Conservation (phyloP, 2,329 filamentous ascomycete genomes). For the Calonectria hawksworthii region DNA sequence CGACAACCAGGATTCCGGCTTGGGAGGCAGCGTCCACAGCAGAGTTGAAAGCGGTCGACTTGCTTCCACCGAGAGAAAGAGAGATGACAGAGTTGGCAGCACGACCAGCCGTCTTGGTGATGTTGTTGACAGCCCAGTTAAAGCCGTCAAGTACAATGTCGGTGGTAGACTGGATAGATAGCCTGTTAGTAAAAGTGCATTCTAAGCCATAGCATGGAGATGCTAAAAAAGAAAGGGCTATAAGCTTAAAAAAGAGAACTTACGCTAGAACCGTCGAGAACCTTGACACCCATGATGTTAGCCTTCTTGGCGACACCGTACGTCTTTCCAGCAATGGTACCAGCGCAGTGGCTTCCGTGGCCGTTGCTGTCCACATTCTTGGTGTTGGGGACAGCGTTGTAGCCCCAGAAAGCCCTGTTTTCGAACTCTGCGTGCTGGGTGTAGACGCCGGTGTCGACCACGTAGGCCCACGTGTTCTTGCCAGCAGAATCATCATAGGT, state of each 20-base stretch:
- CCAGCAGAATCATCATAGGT: constrained; percentile 59
- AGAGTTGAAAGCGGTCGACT: constrained; percentile 62
- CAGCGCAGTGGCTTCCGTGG: constrained; percentile 64
- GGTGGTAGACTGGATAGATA: constrained; percentile 35
- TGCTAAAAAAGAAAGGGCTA: background rate
- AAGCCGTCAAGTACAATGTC: constrained; percentile 49
- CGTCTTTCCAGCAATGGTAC: constrained; percentile 59
- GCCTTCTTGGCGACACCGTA: constrained; percentile 63
- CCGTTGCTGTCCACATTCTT: constrained; percentile 55
- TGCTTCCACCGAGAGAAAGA: constrained; percentile 67
- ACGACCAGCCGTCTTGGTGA: constrained; percentile 53
- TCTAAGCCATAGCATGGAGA: background rate
- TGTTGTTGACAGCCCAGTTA: constrained; percentile 59
- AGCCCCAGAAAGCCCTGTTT: constrained; percentile 56
- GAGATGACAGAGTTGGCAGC: constrained; percentile 62
- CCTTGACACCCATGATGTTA: constrained; percentile 61
- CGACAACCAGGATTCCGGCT: constrained; percentile 64
- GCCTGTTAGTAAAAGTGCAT: background rate
- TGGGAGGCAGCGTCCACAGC: constrained; percentile 62
- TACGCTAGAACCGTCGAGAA: constrained; percentile 50
- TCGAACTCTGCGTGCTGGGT: constrained; percentile 61
- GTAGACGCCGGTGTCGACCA: constrained; percentile 69
- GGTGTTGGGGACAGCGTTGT: constrained; percentile 51
- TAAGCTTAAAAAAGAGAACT: background rate
- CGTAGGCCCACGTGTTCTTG: constrained; percentile 61